Base-by-base conservation (phyloP, 2,329 filamentous ascomycete species). In the Niveomyces coronatus region DNA sequence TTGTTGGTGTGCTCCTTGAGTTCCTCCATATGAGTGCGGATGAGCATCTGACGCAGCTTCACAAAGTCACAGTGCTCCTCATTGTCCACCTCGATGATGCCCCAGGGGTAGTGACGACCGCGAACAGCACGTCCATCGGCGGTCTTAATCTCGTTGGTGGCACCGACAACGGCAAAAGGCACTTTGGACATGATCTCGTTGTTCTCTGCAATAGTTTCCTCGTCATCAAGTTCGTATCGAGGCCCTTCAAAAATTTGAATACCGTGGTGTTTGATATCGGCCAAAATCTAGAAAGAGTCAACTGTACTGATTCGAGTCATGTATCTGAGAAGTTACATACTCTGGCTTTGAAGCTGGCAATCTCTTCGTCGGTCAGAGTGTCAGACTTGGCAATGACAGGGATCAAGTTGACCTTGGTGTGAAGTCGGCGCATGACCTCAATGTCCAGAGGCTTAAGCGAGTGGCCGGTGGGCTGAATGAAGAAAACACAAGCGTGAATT, bases 1-100 rank as follows among this genome's bases (percentile, higher is more conserved):
- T 98, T 98, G 80, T 96, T 98, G 64, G 91, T 98, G 73, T 98
- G 86, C 73, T 98, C 91, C 81, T 98, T 98, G 71, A 98, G 86
- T 70, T 98, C 91, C 64, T 98, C 91, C 91, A 98, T 98, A 76
- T 98, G 91, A 41, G 91, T 98, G 63, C 91, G 85, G 70, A 98
- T 96, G 51, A 98, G 79, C 91, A 98, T 98, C 68, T 98, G 91
- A 64, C 91, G 87, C 45, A 98, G 80, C 79, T 98, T 98, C 67
- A 96, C 91, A 51, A 98, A 98, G 68, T 98, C 91, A 59, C 91
- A 98, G 73, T 98, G 91, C 65, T 98, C 91, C 75, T 98, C 91
- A 62, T 98, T 98, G 68, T 98, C 91, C 47, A 98, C 91, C 68
- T 98, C 91, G 50, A 98, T 95, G 53, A 91, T 79, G 68, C 91